A percentile compares a stretch with the other conserved stretches of the same genome.
Conservation (phyloP, 345 rosid genomes). For the Pistacia integerrima region DNA sequence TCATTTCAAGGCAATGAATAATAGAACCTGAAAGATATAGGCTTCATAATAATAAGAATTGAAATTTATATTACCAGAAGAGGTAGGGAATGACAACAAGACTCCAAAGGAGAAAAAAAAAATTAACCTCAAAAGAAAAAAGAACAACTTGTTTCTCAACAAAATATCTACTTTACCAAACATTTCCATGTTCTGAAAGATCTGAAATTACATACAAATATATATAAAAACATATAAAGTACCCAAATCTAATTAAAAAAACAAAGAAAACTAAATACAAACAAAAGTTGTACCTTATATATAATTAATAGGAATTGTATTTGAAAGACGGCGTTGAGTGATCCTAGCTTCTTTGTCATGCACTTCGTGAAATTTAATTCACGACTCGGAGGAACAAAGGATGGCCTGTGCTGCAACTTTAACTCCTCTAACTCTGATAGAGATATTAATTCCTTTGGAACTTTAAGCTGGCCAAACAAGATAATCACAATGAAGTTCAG, state of each 20-base stretch:
- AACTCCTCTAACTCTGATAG: slow-evolving; percentile 66
- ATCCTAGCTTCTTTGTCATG: slow-evolving; percentile 89
- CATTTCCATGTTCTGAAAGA: not conserved
- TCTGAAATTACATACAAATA: not conserved
- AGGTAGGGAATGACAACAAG: not conserved
- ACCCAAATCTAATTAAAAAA: slow-evolving; percentile 1
- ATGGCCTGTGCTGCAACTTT: slow-evolving; percentile 60
- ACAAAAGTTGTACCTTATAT: slow-evolving; percentile 61
- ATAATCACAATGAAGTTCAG: slow-evolving; percentile 9
- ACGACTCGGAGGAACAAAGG: slow-evolving; percentile 58
- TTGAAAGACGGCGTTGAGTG: slow-evolving; percentile 82
- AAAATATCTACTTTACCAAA: not conserved
- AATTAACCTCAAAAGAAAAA: not conserved
- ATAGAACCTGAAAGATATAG: not conserved
- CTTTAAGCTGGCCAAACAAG: slow-evolving; percentile 79
- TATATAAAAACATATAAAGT: not conserved
- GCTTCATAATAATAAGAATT: not conserved
- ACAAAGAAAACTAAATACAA: slow-evolving; percentile 6
- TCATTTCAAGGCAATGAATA: slow-evolving; percentile 7
- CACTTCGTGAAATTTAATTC: slow-evolving; percentile 48
- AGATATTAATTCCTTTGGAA: slow-evolving; percentile 88
- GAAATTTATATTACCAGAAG: not conserved
- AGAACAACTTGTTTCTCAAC: too few relatives aligned
- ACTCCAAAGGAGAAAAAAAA: not conserved
- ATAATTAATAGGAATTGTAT: slow-evolving; percentile 86